Percentiles rank a stretch among this genome's conserved stretches.
Evolutionary conservation across 805 yeast species (phyloP).

Genomic region (Myxozyma neglecta): DNA sequence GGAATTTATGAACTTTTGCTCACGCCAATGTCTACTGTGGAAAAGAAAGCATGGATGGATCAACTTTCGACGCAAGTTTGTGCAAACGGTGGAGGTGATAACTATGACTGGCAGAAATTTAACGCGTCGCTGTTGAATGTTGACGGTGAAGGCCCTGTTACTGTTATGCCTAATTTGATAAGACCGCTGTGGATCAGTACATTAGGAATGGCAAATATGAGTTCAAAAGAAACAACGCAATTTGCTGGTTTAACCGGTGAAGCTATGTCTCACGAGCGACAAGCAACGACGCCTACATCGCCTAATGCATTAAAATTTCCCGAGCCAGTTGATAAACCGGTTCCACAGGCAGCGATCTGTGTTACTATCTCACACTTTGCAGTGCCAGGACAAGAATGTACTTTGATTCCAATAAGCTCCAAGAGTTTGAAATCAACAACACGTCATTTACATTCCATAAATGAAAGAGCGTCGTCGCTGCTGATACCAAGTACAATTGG

Average conservation of each 20-base stretch:
- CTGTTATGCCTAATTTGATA: not conserved
- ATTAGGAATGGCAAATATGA: not conserved
- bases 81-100: slow-evolving; percentile 10
- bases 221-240: not conserved
- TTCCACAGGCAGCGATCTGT: not conserved
- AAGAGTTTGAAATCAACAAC: too few relatives aligned
- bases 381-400: not conserved
- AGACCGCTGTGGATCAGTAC: slow-evolving; percentile 15
- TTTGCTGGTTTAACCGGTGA: not conserved
- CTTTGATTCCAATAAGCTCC: too few relatives aligned
- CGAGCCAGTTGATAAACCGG: not conserved
- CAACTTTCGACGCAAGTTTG: slow-evolving; percentile 15
- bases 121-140: slow-evolving; percentile 1
- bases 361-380: slow-evolving; percentile 7
- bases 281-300: not conserved
- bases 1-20: slow-evolving; percentile 25
- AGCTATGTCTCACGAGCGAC: not conserved
- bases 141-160: slow-evolving; percentile 9
- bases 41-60: slow-evolving; percentile 20
- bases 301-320: not conserved
- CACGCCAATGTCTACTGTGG: slow-evolving; percentile 25
- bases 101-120: slow-evolving; percentile 10
- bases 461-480: not conserved
- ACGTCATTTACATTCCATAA: too few relatives aligned
- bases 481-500: not conserved